Conservation (phyloP, 1,139 yeast genomes). For the Hyphopichia fennica region DNA sequence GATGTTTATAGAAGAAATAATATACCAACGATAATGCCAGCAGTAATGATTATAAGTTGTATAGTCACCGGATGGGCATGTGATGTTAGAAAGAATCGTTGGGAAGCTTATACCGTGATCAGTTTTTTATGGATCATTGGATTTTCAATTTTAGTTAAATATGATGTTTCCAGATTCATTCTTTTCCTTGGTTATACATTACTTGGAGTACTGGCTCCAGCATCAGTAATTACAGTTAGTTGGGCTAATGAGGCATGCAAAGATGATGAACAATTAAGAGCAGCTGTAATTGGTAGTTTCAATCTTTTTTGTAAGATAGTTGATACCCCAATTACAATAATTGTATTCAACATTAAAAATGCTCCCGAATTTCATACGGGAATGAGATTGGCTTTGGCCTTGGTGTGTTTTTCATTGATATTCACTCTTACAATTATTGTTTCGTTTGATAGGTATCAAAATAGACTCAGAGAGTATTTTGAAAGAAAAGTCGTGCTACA, state of each 20-base stretch:
- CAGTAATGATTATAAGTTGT: constrained; percentile 3
- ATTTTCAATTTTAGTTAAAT: constrained; percentile 5
- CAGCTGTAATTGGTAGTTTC: constrained; percentile 5
- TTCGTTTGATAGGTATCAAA: not conserved
- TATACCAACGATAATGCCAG: constrained; percentile 6
- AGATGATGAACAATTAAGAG: constrained; percentile 4
- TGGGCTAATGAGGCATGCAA: constrained; percentile 7
- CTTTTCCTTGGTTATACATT: constrained; percentile 4
- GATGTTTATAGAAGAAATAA: constrained; percentile 5
- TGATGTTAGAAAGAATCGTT: not conserved
- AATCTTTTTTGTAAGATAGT: constrained; percentile 1
- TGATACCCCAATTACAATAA: not conserved
- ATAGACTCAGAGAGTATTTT: no score
- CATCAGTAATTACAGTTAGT: constrained; percentile 5
- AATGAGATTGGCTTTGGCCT: no score
- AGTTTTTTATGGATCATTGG: constrained; percentile 3
- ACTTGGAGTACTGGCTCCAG: constrained; percentile 5
- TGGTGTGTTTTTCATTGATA: no score
- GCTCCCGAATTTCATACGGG: constrained; percentile 3
- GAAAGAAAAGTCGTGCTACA: no score
- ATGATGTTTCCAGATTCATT: constrained; percentile 3
- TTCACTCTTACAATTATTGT: no score
- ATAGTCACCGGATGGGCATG: not conserved
- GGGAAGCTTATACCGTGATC: constrained; percentile 3
- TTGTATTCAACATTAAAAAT: constrained; percentile 3